Percentiles rank a stretch among this genome's conserved stretches.
Evolutionary conservation across 768 basidiomycete species (phyloP).

Genomic region (Termitomyces sp.): DNA sequence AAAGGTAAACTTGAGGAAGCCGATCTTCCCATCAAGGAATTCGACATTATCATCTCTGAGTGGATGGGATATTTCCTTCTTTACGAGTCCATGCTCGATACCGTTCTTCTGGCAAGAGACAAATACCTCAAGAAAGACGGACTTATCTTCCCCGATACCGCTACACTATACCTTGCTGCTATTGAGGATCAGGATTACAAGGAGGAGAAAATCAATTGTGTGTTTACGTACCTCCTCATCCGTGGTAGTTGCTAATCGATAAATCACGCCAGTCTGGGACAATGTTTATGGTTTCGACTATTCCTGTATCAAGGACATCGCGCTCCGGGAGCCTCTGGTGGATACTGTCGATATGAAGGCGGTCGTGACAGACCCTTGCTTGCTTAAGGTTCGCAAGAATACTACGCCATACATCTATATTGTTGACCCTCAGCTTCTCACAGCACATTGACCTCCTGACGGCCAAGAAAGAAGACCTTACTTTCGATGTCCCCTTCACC

Average conservation of each 20-base stretch:
- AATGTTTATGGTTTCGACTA: constrained; percentile 99
- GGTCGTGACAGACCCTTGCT: constrained; percentile 89
- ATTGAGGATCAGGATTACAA: constrained; percentile 99
- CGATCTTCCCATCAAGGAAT: constrained; percentile 83
- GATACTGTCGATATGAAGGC: constrained; percentile 98
- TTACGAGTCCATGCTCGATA: constrained; percentile 99
- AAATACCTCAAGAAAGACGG: constrained; percentile 92
- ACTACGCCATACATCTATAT: neutral
- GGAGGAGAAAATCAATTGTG: constrained; percentile 99
- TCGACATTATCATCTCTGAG: constrained; percentile 99
- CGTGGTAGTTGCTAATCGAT: neutral
- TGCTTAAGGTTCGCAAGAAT: constrained; percentile 67
- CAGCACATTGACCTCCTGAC: constrained; percentile 89
- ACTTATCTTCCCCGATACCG: constrained; percentile 93
- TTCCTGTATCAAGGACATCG: constrained; percentile 99
- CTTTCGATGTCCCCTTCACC: constrained; percentile 77
- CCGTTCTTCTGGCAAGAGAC: constrained; percentile 94
- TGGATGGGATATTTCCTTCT: constrained; percentile 99
- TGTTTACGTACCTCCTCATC: constrained; percentile 25
- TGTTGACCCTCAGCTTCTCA: neutral
- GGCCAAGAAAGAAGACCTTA: constrained; percentile 92
- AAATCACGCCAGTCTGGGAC: constrained; percentile 83
- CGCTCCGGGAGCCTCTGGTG: constrained; percentile 91
- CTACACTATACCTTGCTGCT: constrained; percentile 88
- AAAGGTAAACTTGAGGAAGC: constrained; percentile 98